These are phyloP conservation scores for Phytophthora uliginosa DNA, from an alignment of 352 stramenopile genomes.

Conservation along the genomic window DNA sequence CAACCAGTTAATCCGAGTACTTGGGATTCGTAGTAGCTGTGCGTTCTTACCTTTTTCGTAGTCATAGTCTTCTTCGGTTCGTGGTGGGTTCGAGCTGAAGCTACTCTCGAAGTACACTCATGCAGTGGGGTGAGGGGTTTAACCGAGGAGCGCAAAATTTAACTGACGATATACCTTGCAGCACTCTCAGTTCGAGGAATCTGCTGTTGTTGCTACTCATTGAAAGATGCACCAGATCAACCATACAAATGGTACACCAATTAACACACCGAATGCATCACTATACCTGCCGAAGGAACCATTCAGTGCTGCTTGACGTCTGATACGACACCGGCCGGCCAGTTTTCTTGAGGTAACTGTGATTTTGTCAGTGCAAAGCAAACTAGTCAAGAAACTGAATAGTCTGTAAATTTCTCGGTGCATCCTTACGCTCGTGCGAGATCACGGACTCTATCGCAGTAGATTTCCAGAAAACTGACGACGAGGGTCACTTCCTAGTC, in stretches of 20 bases:
- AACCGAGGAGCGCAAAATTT: background rate
- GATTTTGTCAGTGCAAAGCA: conserved; percentile 10
- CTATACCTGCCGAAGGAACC: conserved; percentile 82
- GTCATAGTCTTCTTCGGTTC: conserved; percentile 79
- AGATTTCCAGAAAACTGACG: conserved; percentile 96
- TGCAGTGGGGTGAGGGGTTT: background rate
- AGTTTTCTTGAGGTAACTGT: conserved; percentile 81
- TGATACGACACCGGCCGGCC: conserved; percentile 76
- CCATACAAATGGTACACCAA: background rate
- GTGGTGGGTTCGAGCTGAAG: conserved; percentile 64
- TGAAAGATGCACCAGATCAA: background rate
- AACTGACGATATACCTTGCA: conserved; percentile 45
- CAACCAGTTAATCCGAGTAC: background rate
- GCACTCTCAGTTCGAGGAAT: conserved; percentile 76
- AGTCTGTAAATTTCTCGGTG: background rate
- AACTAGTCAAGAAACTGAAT: background rate
- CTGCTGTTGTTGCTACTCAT: conserved; percentile 48
- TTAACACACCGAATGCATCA: background rate
- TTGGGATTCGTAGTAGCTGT: background rate
- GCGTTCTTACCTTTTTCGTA: conserved; percentile 74
- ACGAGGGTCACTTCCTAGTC: conserved; percentile 82
- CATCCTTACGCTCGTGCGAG: conserved; percentile 87
- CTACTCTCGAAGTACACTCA: conserved; percentile 32
- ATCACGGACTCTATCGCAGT: conserved; percentile 94
- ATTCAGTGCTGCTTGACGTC: conserved; percentile 83